Percentiles rank a stretch among this genome's conserved stretches.
Evolutionary conservation across 129 eudicot species (phyloP).

Genomic region (Flaveria robusta): DNA sequence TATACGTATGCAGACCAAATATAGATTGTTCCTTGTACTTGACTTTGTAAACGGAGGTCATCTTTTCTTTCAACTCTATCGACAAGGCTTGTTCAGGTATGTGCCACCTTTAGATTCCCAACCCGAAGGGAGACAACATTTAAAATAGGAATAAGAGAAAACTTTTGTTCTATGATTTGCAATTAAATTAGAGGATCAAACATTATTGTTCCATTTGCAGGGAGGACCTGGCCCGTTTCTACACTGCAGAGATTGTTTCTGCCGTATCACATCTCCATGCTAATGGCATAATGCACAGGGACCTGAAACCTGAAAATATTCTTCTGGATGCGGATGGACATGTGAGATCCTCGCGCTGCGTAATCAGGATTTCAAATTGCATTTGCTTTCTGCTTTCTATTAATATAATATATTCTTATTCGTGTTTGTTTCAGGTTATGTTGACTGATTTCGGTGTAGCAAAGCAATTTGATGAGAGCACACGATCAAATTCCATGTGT

Average conservation of each 20-base stretch:
- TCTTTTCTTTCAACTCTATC: constrained; percentile 78
- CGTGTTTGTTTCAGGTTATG: constrained; percentile 48
- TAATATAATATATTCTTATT: neutral
- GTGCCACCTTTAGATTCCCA: constrained; percentile 5
- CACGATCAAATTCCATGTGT: constrained; percentile 81
- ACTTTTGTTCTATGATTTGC: neutral
- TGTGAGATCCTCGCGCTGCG: constrained; percentile 38
- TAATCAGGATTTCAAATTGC: neutral
- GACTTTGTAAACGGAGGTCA: constrained; percentile 89
- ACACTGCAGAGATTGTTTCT: constrained; percentile 80
- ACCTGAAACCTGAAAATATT: constrained; percentile 82
- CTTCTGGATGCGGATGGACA: constrained; percentile 85
- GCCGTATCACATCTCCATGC: constrained; percentile 87
- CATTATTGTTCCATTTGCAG: constrained; percentile 29
- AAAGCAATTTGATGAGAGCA: constrained; percentile 60
- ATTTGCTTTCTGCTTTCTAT: neutral
- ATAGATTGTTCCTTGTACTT: constrained; percentile 73
- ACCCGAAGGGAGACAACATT: neutral
- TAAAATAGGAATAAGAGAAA: neutral
- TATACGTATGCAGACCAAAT: constrained; percentile 57
- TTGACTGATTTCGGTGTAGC: constrained; percentile 86
- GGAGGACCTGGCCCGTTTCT: constrained; percentile 86
- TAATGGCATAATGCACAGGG: constrained; percentile 88
- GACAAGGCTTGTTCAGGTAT: constrained; percentile 87
- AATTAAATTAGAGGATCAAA: constrained; percentile 12